These are phyloP conservation scores for Penicillium sp. DNA, from an alignment of 2,329 filamentous ascomycete species.

Conservation along the genomic window DNA sequence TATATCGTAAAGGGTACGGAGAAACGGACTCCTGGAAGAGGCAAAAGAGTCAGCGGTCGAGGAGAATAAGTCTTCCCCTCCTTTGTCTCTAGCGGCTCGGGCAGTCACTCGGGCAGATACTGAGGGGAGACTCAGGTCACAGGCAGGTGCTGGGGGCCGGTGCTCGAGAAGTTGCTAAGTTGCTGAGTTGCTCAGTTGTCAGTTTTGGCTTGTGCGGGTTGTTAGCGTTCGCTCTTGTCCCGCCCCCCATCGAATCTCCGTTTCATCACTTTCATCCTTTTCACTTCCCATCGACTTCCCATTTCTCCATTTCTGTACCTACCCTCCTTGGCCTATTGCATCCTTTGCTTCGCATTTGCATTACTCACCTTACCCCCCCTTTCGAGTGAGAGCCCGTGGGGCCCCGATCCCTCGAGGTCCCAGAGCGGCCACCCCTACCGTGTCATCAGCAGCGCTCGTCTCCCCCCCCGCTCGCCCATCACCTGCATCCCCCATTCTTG, in stretches of 20 bases:
- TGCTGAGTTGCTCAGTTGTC: background rate
- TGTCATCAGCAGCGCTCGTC: slow-evolving; percentile 12
- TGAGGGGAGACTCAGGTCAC: background rate
- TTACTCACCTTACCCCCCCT: slow-evolving; percentile 4
- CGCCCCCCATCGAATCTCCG: background rate
- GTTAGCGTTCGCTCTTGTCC: background rate
- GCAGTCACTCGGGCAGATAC: background rate
- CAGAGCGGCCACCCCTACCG: background rate
- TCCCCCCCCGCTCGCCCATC: slow-evolving; percentile 16
- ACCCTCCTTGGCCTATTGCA: background rate
- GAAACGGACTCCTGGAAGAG: background rate
- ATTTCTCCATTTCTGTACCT: background rate
- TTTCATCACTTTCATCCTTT: background rate
- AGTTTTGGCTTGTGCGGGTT: background rate
- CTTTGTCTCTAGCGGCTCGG: background rate
- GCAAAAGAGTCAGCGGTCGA: background rate
- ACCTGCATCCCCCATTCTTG: slow-evolving; percentile 16
- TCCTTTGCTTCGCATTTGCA: slow-evolving; percentile 6
- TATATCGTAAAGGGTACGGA: background rate
- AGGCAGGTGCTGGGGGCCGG: background rate
- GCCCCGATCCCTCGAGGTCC: slow-evolving; percentile 10
- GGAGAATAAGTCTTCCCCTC: background rate
- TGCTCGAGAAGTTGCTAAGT: background rate
- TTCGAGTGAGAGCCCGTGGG: slow-evolving; percentile 11
- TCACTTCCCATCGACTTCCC: background rate